Base-by-base conservation (phyloP, 2,329 filamentous ascomycete genomes). In the Venturia nashicola region DNA sequence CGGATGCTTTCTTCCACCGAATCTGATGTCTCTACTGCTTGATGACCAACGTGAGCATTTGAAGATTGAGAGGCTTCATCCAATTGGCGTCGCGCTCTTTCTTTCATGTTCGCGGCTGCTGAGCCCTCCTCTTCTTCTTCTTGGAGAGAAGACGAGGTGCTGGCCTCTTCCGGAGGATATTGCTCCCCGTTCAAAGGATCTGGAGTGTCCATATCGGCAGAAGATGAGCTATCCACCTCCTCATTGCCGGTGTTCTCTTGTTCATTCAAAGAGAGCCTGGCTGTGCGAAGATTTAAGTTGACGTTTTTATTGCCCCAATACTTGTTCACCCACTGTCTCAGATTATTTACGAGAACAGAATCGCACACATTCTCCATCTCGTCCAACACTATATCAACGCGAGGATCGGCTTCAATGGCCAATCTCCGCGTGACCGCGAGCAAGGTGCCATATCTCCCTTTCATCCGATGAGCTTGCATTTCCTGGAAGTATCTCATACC, bases 401-500 rank as follows among this genome's bases (percentile, higher is more conserved):
- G 68, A 62, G 65, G 61, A 70, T 77, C 74, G 7, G 67, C 65
- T 23, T 65, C 67, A 44, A 66, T 65, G 12, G 71, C 67, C 20
- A 70, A 67, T 39, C 67, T 66, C 46, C 66, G 65, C 5, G 72
- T 71, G 65, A 77, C 67, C 34, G 65, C 64, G 34, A 71, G 68
- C 16, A 71, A 72, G 1, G 77, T 77, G 42, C 75, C 71, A 11
- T 65, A 61, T 46, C 74, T 61, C 2, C 71, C 69, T 61, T 40
- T 59, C 55, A 65, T 70, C 0, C 70, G 69, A n/a, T 69, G 48
- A 40, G 55, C 65, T 23, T 72, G 69, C 80, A 83, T 82, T 70
- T 83, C 80, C 48, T 78, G 74, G 7, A 80, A 74, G 67, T 82
- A 82, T 8, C 72, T 67, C 63, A 82, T 75, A 0, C 79, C 80